Conservation (phyloP, 1,284 basidiomycete species). For the Heimioporus punctisporus region DNA sequence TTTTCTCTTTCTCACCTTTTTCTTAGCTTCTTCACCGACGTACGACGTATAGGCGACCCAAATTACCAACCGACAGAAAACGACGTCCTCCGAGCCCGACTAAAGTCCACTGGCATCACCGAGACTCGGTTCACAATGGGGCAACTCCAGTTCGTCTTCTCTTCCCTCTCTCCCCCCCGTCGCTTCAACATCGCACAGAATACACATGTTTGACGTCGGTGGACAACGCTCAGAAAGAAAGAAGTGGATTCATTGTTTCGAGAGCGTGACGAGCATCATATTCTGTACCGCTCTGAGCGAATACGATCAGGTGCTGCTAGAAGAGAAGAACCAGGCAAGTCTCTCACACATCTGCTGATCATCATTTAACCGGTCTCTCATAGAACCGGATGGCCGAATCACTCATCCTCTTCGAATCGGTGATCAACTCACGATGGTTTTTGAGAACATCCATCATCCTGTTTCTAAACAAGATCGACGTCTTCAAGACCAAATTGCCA, state of each 20-base stretch:
- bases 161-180: slow-evolving; percentile 49
- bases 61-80: slow-evolving; percentile 89
- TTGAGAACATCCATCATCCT: slow-evolving; percentile 91
- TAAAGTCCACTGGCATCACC: slow-evolving; percentile 93
- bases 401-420: slow-evolving; percentile 91
- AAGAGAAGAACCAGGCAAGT: slow-evolving; percentile 77
- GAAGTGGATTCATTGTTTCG: slow-evolving; percentile 97
- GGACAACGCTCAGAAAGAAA: slow-evolving; percentile 94
- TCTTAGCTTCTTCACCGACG: slow-evolving; percentile 85
- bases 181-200: slow-evolving; percentile 45
- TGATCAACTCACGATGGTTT: slow-evolving; percentile 99
- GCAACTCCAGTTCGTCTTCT: slow-evolving; percentile 65
- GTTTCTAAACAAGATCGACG: slow-evolving; percentile 96
- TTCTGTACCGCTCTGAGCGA: slow-evolving; percentile 95
- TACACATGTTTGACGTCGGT: slow-evolving; percentile 96
- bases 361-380: not conserved
- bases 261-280: slow-evolving; percentile 94
- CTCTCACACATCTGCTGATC: slow-evolving; percentile 28
- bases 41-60: slow-evolving; percentile 77
- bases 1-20: slow-evolving; percentile 3
- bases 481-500: slow-evolving; percentile 93
- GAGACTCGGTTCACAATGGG: slow-evolving; percentile 86
- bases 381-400: slow-evolving; percentile 98
- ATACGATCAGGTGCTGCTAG: slow-evolving; percentile 90
- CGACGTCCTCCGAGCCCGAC: slow-evolving; percentile 88